These are phyloP conservation scores for Paxillus involutus DNA, from an alignment of 768 basidiomycete species.

Conservation along the genomic window DNA sequence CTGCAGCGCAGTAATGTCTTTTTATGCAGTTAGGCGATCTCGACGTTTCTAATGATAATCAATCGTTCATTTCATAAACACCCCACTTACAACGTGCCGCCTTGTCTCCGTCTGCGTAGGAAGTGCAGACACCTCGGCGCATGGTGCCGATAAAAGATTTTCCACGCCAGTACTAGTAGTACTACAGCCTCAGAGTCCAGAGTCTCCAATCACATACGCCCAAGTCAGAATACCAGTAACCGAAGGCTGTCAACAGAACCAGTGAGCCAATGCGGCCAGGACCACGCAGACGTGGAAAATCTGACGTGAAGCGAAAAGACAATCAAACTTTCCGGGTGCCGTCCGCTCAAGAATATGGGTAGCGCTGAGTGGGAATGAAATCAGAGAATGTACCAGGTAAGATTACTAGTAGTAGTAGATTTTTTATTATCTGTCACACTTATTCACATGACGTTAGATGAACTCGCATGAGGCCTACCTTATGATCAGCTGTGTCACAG, in stretches of 20 bases:
- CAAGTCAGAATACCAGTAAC: slow-evolving; percentile 50
- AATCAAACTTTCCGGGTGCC: slow-evolving; percentile 77
- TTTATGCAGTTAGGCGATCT: too few species aligned
- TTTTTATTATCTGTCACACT: too few species aligned
- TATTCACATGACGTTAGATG: too few species aligned
- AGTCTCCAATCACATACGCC: slow-evolving; percentile 18
- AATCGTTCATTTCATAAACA: too few species aligned
- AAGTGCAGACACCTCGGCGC: too few species aligned
- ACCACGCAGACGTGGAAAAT: slow-evolving; percentile 86
- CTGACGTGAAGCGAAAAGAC: slow-evolving; percentile 80
- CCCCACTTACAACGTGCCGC: too few species aligned
- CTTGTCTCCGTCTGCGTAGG: too few species aligned
- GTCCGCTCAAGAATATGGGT: slow-evolving; percentile 78
- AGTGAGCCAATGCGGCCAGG: slow-evolving; percentile 68
- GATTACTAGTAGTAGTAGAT: too few species aligned
- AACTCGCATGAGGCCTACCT: too few species aligned
- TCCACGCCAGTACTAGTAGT: slow-evolving; percentile 5
- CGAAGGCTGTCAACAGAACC: slow-evolving; percentile 53
- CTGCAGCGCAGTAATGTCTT: too few species aligned
- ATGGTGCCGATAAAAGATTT: too few species aligned
- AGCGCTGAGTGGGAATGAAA: slow-evolving; percentile 59
- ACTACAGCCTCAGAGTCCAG: slow-evolving; percentile 16
- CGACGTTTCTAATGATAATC: too few species aligned
- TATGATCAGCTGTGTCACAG: slow-evolving; percentile 62
- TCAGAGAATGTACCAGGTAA: slow-evolving; percentile 21